Evolutionary conservation across 352 stramenopile species (phyloP).

Genomic region (Pythium vanterpoolii): DNA sequence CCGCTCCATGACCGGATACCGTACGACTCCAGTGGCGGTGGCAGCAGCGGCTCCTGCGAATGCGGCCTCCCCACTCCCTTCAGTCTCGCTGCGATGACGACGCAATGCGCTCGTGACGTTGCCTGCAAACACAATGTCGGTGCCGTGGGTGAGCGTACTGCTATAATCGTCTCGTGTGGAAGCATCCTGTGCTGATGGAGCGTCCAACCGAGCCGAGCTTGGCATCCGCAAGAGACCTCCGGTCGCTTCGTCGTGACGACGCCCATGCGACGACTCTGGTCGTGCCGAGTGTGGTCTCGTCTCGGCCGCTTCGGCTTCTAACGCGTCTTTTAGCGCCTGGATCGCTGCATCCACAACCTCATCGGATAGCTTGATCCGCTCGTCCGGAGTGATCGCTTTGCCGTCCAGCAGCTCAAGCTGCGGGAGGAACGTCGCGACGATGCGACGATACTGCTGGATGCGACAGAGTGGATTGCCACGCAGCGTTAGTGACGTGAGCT

Average conservation of each 20-base stretch:
- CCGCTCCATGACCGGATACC: conserved; percentile 25
- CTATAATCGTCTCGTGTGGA: conserved; percentile 39
- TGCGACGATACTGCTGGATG: conserved; percentile 55
- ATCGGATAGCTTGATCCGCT: conserved; percentile 44
- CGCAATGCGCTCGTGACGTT: conserved; percentile 85
- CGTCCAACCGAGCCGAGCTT: conserved; percentile 4
- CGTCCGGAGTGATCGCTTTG: conserved; percentile 31
- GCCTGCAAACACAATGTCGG: conserved; percentile 84
- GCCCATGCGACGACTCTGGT: conserved; percentile 17
- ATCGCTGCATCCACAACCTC: conserved; percentile 49
- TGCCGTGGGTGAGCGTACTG: conserved; percentile 86
- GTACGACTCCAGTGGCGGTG: neutral
- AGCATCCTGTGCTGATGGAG: neutral
- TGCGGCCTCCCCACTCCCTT: conserved; percentile 13
- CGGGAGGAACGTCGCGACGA: conserved; percentile 70
- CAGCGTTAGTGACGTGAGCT: conserved; percentile 62
- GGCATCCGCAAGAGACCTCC: neutral
- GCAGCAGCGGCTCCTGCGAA: neutral
- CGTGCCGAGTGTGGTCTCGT: neutral
- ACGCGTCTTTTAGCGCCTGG: conserved; percentile 21
- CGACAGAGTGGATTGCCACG: conserved; percentile 61
- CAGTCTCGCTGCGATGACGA: conserved; percentile 60
- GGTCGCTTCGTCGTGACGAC: neutral
- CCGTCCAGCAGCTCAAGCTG: conserved; percentile 64
- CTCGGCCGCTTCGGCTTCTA: conserved; percentile 6